These are phyloP conservation scores for Myochromella boudieri DNA, from an alignment of 768 basidiomycete species.

Conservation along the genomic window DNA sequence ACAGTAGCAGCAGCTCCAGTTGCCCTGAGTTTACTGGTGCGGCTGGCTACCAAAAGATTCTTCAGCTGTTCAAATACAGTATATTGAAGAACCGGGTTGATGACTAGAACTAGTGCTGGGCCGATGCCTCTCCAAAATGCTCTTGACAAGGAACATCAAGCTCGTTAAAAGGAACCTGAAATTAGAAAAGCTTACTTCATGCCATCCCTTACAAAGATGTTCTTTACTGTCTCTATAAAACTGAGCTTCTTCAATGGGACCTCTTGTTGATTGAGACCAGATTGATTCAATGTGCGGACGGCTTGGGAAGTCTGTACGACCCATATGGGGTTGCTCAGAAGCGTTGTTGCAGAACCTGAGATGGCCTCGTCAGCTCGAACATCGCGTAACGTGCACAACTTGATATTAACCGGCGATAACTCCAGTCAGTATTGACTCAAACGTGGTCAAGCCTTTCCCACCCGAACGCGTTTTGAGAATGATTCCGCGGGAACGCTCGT, in stretches of 20 bases:
- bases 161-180: background rate
- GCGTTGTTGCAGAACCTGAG: constrained; percentile 84
- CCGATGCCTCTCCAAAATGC: constrained; percentile 94
- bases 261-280: constrained; percentile 27
- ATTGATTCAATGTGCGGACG: constrained; percentile 50
- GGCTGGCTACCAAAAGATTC: constrained; percentile 69
- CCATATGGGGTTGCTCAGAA: constrained; percentile 95
- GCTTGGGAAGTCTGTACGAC: constrained; percentile 92
- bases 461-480: constrained; percentile 56
- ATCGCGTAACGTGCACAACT: background rate
- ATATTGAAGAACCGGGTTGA: constrained; percentile 94
- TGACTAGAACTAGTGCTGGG: constrained; percentile 89
- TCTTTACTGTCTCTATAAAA: constrained; percentile 63
- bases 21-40: constrained; percentile 52
- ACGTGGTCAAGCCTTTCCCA: constrained; percentile 71
- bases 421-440: constrained; percentile 89
- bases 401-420: constrained; percentile 71
- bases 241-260: constrained; percentile 50
- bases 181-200: constrained; percentile 31
- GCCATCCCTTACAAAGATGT: constrained; percentile 75
- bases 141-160: constrained; percentile 20
- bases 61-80: constrained; percentile 96
- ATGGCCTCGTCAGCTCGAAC: background rate
- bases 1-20: constrained; percentile 42
- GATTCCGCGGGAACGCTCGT: constrained; percentile 64